A percentile compares a stretch with the other conserved stretches of the same genome.
Conservation (phyloP, 176 grass and related monocot species). For the Rhynchospora tenuis region DNA sequence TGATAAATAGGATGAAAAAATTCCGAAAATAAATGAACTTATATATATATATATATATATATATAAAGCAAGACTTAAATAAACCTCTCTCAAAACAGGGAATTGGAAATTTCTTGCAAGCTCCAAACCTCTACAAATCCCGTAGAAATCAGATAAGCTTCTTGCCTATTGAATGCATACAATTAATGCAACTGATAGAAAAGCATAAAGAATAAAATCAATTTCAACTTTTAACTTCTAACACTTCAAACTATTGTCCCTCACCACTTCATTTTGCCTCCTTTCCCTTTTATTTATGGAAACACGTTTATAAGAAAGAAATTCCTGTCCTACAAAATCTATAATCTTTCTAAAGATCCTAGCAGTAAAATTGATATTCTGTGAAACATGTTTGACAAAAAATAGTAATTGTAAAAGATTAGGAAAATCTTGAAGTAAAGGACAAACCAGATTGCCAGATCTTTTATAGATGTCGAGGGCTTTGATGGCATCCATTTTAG, state of each 20-base stretch:
- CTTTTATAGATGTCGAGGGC: constrained; percentile 65
- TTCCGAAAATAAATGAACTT: not conserved
- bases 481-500: constrained; percentile 79
- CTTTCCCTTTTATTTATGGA: not conserved
- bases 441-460: constrained; percentile 51
- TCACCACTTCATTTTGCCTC: not conserved
- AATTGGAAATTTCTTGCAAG: constrained; percentile 78
- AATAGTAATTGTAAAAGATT: not conserved
- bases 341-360: not conserved
- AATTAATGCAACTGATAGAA: not conserved
- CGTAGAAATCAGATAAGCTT: constrained; percentile 68
- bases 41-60: no score
- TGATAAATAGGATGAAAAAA: not conserved
- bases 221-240: not conserved
- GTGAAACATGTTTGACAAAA: not conserved
- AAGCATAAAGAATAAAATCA: not conserved
- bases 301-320: not conserved
- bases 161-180: constrained; percentile 43
- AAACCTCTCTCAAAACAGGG: constrained; percentile 75
- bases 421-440: not conserved
- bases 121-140: constrained; percentile 62
- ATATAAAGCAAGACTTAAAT: not conserved
- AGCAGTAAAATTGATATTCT: not conserved
- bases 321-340: not conserved
- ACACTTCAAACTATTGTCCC: not conserved